A percentile compares a stretch with the other conserved stretches of the same genome.
These are phyloP conservation scores for Phanerochaete sordida DNA, from an alignment of 768 basidiomycete genomes.

Conservation along the genomic window DNA sequence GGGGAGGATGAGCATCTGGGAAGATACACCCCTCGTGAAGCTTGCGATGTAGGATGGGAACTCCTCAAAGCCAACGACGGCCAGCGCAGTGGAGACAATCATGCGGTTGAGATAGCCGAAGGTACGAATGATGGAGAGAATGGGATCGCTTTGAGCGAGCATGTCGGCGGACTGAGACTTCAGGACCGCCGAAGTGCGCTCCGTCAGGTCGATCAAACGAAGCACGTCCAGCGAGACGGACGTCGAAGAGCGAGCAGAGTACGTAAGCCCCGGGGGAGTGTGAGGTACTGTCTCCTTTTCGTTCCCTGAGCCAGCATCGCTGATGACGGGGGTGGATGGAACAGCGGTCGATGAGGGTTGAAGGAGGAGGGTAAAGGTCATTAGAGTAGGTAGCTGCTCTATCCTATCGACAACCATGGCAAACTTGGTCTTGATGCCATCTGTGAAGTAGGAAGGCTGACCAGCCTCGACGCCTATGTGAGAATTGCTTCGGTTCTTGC, in stretches of 20 bases:
- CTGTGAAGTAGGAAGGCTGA: constrained; percentile 17
- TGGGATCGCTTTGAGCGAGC: constrained; percentile 65
- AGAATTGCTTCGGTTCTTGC: neutral
- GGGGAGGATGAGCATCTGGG: constrained; percentile 80
- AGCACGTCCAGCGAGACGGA: constrained; percentile 64
- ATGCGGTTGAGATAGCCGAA: constrained; percentile 72
- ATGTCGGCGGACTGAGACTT: constrained; percentile 73
- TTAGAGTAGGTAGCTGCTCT: constrained; percentile 76
- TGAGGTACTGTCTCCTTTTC: constrained; percentile 28
- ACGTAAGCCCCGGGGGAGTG: neutral
- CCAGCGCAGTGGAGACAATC: constrained; percentile 62
- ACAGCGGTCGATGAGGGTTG: constrained; percentile 30
- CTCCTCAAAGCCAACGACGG: constrained; percentile 73
- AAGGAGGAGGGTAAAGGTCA: constrained; percentile 78
- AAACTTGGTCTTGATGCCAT: constrained; percentile 54
- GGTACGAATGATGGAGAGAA: constrained; percentile 71
- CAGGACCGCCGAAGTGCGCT: constrained; percentile 84
- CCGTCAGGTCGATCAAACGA: constrained; percentile 86
- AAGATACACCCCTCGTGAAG: constrained; percentile 51
- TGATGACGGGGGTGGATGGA: neutral
- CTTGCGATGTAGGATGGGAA: constrained; percentile 64
- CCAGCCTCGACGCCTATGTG: neutral
- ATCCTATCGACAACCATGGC: constrained; percentile 76
- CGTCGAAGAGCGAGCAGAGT: constrained; percentile 6
- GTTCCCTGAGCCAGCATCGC: neutral